Percentiles rank a stretch among this genome's conserved stretches.
phyloP scores from a whole-genome alignment of 2,329 filamentous ascomycete species.

The Stagonosporopsis chrysanthemi region DNA sequence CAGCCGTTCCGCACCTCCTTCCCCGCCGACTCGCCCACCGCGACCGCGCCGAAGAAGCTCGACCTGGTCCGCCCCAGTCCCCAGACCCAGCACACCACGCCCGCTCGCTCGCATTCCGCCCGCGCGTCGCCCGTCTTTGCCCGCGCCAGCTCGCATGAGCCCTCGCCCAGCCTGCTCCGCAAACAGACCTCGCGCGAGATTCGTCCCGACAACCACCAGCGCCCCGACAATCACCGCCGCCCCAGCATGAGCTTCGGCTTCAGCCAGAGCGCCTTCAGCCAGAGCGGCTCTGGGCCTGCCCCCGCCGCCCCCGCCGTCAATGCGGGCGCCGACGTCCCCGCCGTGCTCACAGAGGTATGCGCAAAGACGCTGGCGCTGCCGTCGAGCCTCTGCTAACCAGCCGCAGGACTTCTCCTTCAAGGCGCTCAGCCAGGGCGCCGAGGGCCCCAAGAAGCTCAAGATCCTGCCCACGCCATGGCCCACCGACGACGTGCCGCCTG shows the following conservation, averaged over 20 bases:
- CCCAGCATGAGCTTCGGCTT: slow-evolving; percentile 71
- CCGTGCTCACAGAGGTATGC: slow-evolving; percentile 82
- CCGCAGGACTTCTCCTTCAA: slow-evolving; percentile 79
- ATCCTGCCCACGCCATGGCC: slow-evolving; percentile 81
- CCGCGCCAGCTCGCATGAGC: slow-evolving; percentile 39
- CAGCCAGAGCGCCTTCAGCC: slow-evolving; percentile 55
- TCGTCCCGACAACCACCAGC: slow-evolving; percentile 34
- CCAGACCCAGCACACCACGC: slow-evolving; percentile 22
- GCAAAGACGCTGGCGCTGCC: slow-evolving; percentile 71
- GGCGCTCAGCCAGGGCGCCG: slow-evolving; percentile 61
- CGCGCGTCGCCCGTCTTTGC: slow-evolving; percentile 23
- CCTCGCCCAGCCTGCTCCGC: slow-evolving; percentile 29
- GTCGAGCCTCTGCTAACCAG: slow-evolving; percentile 20
- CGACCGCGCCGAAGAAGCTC: slow-evolving; percentile 25
- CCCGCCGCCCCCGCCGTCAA: slow-evolving; percentile 51
- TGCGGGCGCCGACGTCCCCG: slow-evolving; percentile 72
- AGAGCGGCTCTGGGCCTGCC: too few relatives aligned
- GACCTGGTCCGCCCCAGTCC: slow-evolving; percentile 37
- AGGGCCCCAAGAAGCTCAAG: slow-evolving; percentile 82
- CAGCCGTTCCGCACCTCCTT: slow-evolving; percentile 13
- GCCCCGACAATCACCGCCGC: too few relatives aligned
- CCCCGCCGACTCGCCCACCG: slow-evolving; percentile 9
- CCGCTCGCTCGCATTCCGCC: slow-evolving; percentile 23
- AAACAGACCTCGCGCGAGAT: slow-evolving; percentile 37
- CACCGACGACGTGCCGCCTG: slow-evolving; percentile 69